These are phyloP conservation scores for Candida sanyiensis DNA, from an alignment of 805 yeast genomes.

Conservation along the genomic window DNA sequence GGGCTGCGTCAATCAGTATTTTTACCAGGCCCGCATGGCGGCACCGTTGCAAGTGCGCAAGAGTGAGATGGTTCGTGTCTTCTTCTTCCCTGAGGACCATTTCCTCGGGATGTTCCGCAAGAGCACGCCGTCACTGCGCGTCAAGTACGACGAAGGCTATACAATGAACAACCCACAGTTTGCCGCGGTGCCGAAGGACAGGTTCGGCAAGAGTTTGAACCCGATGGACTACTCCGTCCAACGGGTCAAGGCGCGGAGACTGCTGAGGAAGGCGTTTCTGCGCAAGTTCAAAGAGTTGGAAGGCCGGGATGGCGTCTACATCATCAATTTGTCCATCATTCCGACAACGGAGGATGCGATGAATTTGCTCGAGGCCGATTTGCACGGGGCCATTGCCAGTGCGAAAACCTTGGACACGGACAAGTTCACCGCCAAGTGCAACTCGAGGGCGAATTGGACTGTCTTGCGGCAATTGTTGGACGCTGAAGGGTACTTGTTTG, in stretches of 20 bases:
- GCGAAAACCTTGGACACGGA: conserved; percentile 4
- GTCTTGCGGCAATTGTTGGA: conserved; percentile 8
- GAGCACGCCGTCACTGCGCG: conserved; percentile 20
- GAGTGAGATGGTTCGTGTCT: conserved; percentile 13
- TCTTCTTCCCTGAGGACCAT: conserved; percentile 21
- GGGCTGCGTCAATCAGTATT: conserved; percentile 9
- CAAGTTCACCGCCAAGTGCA: conserved; percentile 1
- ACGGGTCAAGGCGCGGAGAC: conserved; percentile 16
- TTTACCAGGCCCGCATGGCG: conserved; percentile 3
- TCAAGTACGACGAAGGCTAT: conserved; percentile 16
- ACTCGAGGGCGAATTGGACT: conserved; percentile 16
- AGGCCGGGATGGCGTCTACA: conserved; percentile 21
- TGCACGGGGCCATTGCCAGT: conserved; percentile 5
- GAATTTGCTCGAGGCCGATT: conserved; percentile 5
- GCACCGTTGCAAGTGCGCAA: neutral
- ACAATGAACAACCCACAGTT: conserved; percentile 15
- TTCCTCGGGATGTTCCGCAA: conserved; percentile 20
- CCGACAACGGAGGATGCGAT: conserved; percentile 12
- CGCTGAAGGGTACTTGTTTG: conserved; percentile 9
- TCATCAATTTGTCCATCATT: conserved; percentile 15
- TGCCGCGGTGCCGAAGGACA: conserved; percentile 3
- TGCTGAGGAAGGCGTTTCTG: conserved; percentile 12
- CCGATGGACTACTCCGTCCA: conserved; percentile 18
- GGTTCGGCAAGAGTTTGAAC: conserved; percentile 13
- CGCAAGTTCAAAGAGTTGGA: conserved; percentile 4